Evolutionary conservation across 2,329 filamentous ascomycete genomes (phyloP), one percentile per base, ranked within the genome.

Genomic region (Cryphonectria japonica): DNA sequence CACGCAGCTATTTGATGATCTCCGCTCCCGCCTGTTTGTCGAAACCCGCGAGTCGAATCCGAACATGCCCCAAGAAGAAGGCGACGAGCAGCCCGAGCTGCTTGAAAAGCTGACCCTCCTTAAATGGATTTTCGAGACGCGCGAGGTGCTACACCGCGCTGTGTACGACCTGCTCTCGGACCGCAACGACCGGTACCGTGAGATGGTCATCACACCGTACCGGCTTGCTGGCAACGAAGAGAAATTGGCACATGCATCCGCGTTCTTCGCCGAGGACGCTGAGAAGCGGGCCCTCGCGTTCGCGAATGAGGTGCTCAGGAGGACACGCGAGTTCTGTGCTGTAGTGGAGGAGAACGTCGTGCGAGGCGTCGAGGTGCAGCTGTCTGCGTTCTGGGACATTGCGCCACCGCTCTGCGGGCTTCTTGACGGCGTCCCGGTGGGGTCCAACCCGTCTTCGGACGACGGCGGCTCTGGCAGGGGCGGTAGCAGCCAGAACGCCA

Each of bases 361-460:
- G 29, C 90, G 93, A 13, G 96, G 95, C 22, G 94, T 98, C 14
- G 94, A 98, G 79, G 89, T 94, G 69, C 96, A 98, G 81, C 87
- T 98, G 2, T 95, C 92, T 13, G 95, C 95, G 0, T 99, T 98
- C 80, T 99, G 96, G 96, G 96, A 99, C 78, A 97, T 98, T 76
- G 95, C 95, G 1, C 96, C 96, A 2, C 90, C 91, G 3, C 86
- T 99, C 0, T 86, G 92, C 37, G 87, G 90, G 22, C 85, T 98
- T 63, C 87, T 97, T 14, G 93, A 97, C 72, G 92, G 92, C 76
- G 91, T 98, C 32, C 95, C 94, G 34, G 41, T 65, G n/a, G 54
- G 54, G 13, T 32, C 54, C 26, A 59, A 19, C 4, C 54, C 54
- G 13, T 29, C 29, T n/a, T 14, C 39, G 37, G 63, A 50, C 26